A percentile compares a stretch with the other conserved stretches of the same genome.
Evolutionary conservation across 371 early-diverging fungal genomes (phyloP).

Genomic region (Lichtheimia ornata): DNA sequence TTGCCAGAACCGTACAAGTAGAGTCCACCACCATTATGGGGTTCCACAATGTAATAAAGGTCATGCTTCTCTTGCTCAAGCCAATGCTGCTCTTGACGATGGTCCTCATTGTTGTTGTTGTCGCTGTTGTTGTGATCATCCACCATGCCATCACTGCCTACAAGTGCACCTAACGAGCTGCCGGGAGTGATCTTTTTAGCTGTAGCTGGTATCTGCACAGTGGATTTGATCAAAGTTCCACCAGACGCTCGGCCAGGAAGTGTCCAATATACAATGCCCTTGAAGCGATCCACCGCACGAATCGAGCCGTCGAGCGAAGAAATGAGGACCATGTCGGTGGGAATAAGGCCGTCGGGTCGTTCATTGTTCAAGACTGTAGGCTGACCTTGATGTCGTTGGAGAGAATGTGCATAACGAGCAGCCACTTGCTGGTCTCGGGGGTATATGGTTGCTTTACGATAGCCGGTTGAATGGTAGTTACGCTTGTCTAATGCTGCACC

Average conservation of each 20-base stretch:
- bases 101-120: not conserved
- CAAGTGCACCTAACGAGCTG: not conserved
- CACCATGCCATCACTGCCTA: not conserved
- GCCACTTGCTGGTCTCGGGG: not conserved
- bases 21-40: conserved; percentile 71
- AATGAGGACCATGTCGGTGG: conserved; percentile 38
- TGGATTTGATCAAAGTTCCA: conserved; percentile 35
- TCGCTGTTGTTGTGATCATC: not conserved
- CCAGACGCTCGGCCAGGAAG: conserved; percentile 29
- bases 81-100: too few relatives aligned
- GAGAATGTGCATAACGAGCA: conserved; percentile 4
- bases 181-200: not conserved
- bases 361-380: not conserved
- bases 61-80: not conserved
- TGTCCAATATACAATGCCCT: conserved; percentile 41
- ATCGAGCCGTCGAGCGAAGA: conserved; percentile 51
- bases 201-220: conserved; percentile 6
- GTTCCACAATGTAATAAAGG: conserved; percentile 77
- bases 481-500: too few relatives aligned
- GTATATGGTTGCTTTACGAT: not conserved
- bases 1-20: conserved; percentile 64
- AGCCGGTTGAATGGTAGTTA: too few relatives aligned
- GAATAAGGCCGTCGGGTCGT: conserved; percentile 7
- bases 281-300: conserved; percentile 40
- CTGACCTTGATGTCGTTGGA: conserved; percentile 6